Evolutionary conservation across 139 green algal genomes (phyloP).

Genomic region (Coelastrella sp.): DNA sequence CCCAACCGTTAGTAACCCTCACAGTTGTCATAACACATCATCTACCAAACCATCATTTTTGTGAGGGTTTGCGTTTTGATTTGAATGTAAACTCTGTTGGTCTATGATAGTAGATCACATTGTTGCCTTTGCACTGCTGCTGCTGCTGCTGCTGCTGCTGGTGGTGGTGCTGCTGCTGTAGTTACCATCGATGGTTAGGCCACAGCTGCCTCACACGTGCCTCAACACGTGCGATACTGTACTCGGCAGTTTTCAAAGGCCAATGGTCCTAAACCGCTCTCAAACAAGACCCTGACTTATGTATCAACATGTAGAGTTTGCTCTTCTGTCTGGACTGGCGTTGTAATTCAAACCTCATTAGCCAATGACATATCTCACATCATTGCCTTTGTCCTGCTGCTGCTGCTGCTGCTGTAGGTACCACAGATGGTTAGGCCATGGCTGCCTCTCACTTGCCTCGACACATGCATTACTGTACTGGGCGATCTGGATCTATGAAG

Average conservation of each 20-base stretch:
- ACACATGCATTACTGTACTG: neutral
- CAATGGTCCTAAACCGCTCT: neutral
- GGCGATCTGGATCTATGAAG: constrained; percentile 1
- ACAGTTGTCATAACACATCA: too few relatives aligned
- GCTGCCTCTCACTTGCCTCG: neutral
- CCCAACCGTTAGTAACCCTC: too few relatives aligned
- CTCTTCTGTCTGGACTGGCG: neutral
- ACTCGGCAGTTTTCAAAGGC: neutral
- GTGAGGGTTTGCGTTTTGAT: neutral
- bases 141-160: neutral
- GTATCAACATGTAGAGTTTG: neutral
- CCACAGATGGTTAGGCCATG: neutral
- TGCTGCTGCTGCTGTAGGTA: neutral
- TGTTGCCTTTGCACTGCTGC: too few relatives aligned
- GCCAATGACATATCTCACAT: too few relatives aligned
- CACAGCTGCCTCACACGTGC: neutral
- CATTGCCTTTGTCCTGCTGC: too few relatives aligned
- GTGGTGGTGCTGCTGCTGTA: neutral
- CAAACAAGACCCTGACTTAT: neutral
- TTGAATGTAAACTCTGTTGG: neutral
- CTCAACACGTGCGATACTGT: neutral
- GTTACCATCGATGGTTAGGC: neutral
- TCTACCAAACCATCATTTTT: neutral
- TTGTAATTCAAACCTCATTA: neutral
- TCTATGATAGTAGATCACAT: too few relatives aligned